Base-by-base conservation (phyloP, 345 rosid species). In the Rhodamnia argentea region DNA sequence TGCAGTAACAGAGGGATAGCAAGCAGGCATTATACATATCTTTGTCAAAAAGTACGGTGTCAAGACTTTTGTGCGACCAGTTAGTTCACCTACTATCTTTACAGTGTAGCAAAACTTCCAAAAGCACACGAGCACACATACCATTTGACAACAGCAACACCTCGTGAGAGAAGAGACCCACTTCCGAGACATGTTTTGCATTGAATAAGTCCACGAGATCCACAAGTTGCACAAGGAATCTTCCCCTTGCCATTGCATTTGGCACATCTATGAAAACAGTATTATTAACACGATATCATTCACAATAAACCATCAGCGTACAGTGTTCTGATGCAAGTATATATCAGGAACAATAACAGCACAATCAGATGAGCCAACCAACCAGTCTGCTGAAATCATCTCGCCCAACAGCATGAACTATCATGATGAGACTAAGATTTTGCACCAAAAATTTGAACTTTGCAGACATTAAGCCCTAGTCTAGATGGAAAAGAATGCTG, bases 171-270 rank as follows among this genome's bases (percentile, higher is more conserved):
- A 87, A 96, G 90, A 88, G 96, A 95, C 82, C 99, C 98, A 60
- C 90, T 90, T 89, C 93, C 95, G 2, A 52, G 22, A 83, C 99
- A 95, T 70, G 91, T 88, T 89, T 90, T 83, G 75, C 99, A 97
- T 90, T 94, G 94, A 83, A 96, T 90, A 23, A 95, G 88, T 84
- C 99, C 99, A 81, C 92, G 94, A 87, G 99, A 97, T 85, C 94
- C 96, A 88, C 99, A 96, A 70, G 91, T 93, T 13, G 92, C 90
- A 84, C 99, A 96, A 26, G 95, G 95, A 89, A 95, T 89, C 91
- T 92, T 94, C 86, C 99, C 98, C 89, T 96, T 93, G 40, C 99
- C 99, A 51, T 87, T 87, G 88, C 99, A 97, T 32, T 87, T 89
- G 62, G 58, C 40, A 85, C 99, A 97, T 88, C 99, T 96, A 90